These are phyloP conservation scores for Tolypocladium endophyticum DNA, from an alignment of 2,329 filamentous ascomycete species.

Conservation along the genomic window DNA sequence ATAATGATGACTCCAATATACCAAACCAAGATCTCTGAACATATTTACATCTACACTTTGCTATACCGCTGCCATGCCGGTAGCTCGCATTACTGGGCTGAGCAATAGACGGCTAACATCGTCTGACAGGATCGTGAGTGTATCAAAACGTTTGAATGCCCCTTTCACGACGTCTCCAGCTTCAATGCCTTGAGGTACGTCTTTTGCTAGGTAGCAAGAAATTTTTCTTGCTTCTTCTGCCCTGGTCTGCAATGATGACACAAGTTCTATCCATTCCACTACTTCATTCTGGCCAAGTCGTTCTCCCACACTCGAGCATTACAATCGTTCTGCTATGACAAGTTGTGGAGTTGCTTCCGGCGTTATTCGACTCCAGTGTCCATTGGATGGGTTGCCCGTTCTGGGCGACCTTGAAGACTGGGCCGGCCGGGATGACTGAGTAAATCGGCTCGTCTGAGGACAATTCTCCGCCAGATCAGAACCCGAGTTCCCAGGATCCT, in stretches of 20 bases:
- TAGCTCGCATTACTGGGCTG: neutral
- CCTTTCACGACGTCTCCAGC: neutral
- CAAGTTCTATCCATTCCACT: conserved; percentile 69
- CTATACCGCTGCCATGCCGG: neutral
- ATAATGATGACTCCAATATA: conserved; percentile 54
- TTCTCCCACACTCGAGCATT: conserved; percentile 59
- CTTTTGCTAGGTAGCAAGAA: conserved; percentile 2
- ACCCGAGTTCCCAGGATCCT: neutral
- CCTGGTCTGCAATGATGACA: conserved; percentile 22
- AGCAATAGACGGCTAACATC: neutral
- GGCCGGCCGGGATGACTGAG: conserved; percentile 56
- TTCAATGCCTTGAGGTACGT: conserved; percentile 6
- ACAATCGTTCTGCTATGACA: conserved; percentile 40
- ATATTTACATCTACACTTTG: conserved; percentile 1
- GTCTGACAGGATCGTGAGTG: neutral
- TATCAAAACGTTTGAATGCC: neutral
- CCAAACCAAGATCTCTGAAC: conserved; percentile 54
- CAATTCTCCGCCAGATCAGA: neutral
- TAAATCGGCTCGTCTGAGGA: conserved; percentile 55
- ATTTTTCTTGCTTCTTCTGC: neutral
- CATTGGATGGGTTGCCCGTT: conserved; percentile 41
- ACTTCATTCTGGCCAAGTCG: conserved; percentile 57
- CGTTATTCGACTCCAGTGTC: conserved; percentile 54
- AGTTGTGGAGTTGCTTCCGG: conserved; percentile 62
- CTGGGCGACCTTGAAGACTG: conserved; percentile 29